Percentiles rank a stretch among this genome's conserved stretches.
phyloP scores from a whole-genome alignment of 2,329 filamentous ascomycete genomes.

The Claviceps sp. region DNA sequence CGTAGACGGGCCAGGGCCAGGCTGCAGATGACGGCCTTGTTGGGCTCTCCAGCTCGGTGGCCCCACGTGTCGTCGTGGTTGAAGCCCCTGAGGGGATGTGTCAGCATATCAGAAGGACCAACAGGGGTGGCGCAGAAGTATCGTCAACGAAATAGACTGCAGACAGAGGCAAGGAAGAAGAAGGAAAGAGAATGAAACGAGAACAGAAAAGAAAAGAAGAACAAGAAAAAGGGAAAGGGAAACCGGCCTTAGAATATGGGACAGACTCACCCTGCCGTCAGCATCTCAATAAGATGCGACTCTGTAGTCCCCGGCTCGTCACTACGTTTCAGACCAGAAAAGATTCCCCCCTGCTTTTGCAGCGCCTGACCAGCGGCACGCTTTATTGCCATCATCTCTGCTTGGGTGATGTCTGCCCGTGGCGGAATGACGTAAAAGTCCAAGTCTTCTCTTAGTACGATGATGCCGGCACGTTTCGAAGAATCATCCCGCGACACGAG shows the following conservation, averaged over 20 bases:
- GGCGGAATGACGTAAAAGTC: conserved; percentile 97
- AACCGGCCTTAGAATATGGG: not conserved
- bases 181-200: not conserved
- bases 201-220: not conserved
- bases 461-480: conserved; percentile 89
- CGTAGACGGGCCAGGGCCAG: conserved; percentile 83
- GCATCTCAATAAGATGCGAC: conserved; percentile 97
- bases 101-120: not conserved
- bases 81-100: conserved; percentile 55
- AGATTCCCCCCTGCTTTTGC: conserved; percentile 83
- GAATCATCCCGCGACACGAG: conserved; percentile 59
- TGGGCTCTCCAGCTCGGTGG: conserved; percentile 91
- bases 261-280: conserved; percentile 77
- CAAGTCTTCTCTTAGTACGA: conserved; percentile 87
- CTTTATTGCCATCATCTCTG: conserved; percentile 94
- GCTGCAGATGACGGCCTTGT: conserved; percentile 97
- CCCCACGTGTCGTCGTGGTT: conserved; percentile 94
- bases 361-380: conserved; percentile 79
- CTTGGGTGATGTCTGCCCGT: conserved; percentile 64
- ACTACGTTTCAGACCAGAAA: conserved; percentile 86
- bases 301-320: conserved; percentile 94
- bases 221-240: not conserved
- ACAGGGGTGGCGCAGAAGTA: not conserved
- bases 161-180: not conserved
- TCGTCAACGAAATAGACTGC: too few relatives aligned